Evolutionary conservation across 2,329 filamentous ascomycete species (phyloP), one percentile per base, ranked within the genome.

Genomic region (Talaromyces pinophilus): DNA sequence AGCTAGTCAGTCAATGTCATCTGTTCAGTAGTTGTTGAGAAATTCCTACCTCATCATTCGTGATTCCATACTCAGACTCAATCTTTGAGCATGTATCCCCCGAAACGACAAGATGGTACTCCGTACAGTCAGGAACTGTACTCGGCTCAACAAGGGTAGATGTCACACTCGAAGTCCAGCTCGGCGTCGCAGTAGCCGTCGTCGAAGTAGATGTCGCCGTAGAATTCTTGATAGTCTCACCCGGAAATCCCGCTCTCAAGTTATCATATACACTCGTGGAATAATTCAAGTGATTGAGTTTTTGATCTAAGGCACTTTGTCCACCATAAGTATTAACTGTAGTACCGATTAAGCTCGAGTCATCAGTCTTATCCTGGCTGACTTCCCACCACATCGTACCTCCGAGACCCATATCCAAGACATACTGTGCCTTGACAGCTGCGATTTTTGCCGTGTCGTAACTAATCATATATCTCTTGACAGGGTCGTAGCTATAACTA

Each of bases 331-430:
- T 62, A 5, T 59, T 57, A 59, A 73, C 61, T 33, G 76, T 40
- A 1, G 52, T 28, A 25, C 28, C 40, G 25, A 66, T 66, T 42
- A 63, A 22, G 35, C 64, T 63, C 13, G 40, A 38, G 30, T 25
- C 57, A 5, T 54, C 64, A 28, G 28, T 57, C 28, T 62, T 54
- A 50, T 96, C 93, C 0, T 86, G 89, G 72, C 89, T 93, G 72
- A 87, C 91, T 81, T 96, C 92, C 90, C 90, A 93, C 92, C 92
- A 96, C 92, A 96, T 96, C 38, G 85, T 90, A 15, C 93, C 93
- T 5, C 92, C 92, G 0, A 96, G 83, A 0, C 85, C 81, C 35
- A 84, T 80, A 19, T 66, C n/a, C 40, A 48, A 10, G 25, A 85
- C 75, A 73, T 83, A 86, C 73, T 96, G 85, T 74, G 87, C 95